Evolutionary conservation across 495 filamentous ascomycete species (phyloP).

Genomic region (Lentithecium fluviatile): DNA sequence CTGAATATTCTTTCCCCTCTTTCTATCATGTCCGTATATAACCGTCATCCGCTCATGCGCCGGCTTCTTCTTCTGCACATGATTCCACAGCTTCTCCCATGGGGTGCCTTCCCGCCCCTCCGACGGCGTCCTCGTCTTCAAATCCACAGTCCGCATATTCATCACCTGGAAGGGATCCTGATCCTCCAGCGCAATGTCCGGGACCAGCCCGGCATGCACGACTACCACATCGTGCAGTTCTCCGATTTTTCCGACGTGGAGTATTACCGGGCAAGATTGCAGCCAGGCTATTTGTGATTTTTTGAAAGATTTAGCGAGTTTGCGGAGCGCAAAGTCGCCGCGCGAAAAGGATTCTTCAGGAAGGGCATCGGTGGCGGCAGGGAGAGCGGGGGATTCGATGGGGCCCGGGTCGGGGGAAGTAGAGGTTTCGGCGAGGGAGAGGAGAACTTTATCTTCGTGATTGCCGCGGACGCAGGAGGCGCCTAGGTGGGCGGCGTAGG

Average conservation of each 20-base stretch:
- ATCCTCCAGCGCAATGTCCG: conserved; percentile 64
- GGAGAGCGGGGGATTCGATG: conserved; percentile 8
- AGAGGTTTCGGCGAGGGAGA: conserved; percentile 45
- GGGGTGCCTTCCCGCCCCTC: conserved; percentile 55
- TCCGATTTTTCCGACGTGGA: conserved; percentile 62
- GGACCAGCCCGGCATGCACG: conserved; percentile 82
- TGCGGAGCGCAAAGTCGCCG: conserved; percentile 46
- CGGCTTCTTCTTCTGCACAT: conserved; percentile 49
- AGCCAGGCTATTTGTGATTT: conserved; percentile 71
- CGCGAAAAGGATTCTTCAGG: conserved; percentile 43
- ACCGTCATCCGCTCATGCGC: conserved; percentile 52
- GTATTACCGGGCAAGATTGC: conserved; percentile 67
- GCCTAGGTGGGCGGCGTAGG: conserved; percentile 63
- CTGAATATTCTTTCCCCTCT: conserved; percentile 62
- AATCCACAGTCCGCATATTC: conserved; percentile 83
- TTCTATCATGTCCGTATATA: conserved; percentile 85
- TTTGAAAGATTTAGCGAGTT: conserved; percentile 53
- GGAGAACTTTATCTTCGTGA: conserved; percentile 81
- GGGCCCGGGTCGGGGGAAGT: conserved; percentile 27
- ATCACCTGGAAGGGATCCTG: conserved; percentile 82
- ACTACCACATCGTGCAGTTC: conserved; percentile 63
- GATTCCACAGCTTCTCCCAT: conserved; percentile 69
- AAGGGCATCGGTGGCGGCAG: conserved; percentile 23
- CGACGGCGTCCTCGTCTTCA: conserved; percentile 61
- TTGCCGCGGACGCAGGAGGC: conserved; percentile 88